Percentiles rank a stretch among this genome's conserved stretches.
phyloP scores from a whole-genome alignment of 2,329 filamentous ascomycete species.

The Aspergillus novoparasiticus region DNA sequence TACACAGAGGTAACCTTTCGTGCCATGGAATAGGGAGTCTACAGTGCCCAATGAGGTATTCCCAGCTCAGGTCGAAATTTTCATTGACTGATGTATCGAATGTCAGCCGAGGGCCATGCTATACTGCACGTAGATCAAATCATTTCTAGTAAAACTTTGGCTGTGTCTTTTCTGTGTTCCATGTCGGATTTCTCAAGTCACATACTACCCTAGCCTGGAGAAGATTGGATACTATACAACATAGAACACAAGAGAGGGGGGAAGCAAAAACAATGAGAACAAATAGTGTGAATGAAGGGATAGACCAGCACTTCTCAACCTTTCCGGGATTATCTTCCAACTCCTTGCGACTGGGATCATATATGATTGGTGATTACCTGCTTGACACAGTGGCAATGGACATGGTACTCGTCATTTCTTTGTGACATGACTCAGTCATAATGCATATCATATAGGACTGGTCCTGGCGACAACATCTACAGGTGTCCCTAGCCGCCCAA shows the following conservation, averaged over 20 bases:
- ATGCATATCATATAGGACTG: not conserved
- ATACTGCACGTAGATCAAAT: constrained; percentile 7
- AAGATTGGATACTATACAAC: not conserved
- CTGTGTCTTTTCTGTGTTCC: constrained; percentile 1
- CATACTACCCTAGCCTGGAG: not conserved
- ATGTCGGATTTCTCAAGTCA: not conserved
- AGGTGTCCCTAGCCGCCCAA: not conserved
- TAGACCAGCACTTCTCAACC: not conserved
- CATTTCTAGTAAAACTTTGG: not conserved
- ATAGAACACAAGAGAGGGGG: not conserved
- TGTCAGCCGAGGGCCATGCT: not conserved
- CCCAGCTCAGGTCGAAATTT: constrained; percentile 3
- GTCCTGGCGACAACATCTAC: not conserved
- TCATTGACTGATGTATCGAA: not conserved
- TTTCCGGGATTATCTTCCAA: not conserved
- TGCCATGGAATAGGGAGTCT: not conserved
- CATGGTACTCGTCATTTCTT: constrained; percentile 2
- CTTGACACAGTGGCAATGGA: not conserved
- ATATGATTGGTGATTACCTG: not conserved
- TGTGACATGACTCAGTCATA: not conserved
- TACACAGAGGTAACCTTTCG: not conserved
- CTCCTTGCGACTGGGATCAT: not conserved
- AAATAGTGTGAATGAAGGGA: not conserved
- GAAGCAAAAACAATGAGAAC: not conserved
- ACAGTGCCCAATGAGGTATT: not conserved